Base-by-base conservation (phyloP, 306 rosid genomes). In the Myrica gale region DNA sequence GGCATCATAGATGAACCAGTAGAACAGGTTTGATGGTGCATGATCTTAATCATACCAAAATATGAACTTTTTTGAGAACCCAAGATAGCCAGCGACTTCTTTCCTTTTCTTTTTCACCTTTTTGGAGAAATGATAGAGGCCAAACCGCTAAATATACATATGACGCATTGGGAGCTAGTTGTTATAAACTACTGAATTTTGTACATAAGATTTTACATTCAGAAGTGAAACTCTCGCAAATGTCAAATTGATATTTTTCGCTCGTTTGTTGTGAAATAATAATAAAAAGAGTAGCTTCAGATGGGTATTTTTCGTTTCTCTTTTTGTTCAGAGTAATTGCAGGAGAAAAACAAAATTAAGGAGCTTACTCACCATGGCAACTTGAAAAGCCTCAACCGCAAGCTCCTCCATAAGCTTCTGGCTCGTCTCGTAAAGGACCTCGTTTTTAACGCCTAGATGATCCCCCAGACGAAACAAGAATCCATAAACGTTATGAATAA, bases 331-430 rank as follows among this genome's bases (percentile, higher is more conserved):
- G 44, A 4, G 45, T 9, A 67, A 16, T 20, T 50, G 62, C 11
- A 26, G 12, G 16, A 20, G 68, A 12, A 10, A 41, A 37, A 23
- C 3, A 1, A 1, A 54, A 12, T n/a, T 65, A 42, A 16, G 0
- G 7, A 39, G 1, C 17, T 2, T 13, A 74, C 85, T 78, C 81
- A 94, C 98, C 98, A 89, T 89, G 60, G 77, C 81, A 23, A 92
- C 89, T 76, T 87, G 45, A 71, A 81, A 85, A 48, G 95, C 96
- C 83, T 94, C 97, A 51, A 86, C 80, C 0, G 98, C 92, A 77
- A 94, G 90, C 73, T 85, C 86, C 87, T 92, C 95, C 97, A 95
- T 89, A 7, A 95, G 90, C 41, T 4, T 76, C 79, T 90, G 88
- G 21, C 85, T 89, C 4, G 73, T 68, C 78, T 87, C 87, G 37